Evolutionary conservation across 305 asterid genomes (phyloP).

Genomic region (Fraxinus latifolia): DNA sequence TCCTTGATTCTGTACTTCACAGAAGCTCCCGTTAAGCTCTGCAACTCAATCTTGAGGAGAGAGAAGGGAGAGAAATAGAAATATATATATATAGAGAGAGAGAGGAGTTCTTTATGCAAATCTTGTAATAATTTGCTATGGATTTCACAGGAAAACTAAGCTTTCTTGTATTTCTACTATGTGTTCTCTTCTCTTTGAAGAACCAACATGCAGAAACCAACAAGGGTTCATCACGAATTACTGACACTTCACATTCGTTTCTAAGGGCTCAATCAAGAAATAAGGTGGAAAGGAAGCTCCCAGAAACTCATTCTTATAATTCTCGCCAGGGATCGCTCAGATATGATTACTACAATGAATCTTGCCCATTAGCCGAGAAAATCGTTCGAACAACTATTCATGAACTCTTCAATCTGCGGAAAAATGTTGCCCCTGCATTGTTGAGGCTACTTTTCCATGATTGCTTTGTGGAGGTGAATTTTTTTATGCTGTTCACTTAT

Average conservation of each 20-base stretch:
- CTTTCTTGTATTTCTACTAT: conserved; percentile 42
- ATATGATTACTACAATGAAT: conserved; percentile 53
- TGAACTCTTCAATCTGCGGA: conserved; percentile 30
- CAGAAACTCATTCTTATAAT: not conserved
- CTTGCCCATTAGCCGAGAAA: conserved; percentile 59
- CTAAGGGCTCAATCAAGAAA: not conserved
- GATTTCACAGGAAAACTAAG: conserved; percentile 46
- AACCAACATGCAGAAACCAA: conserved; percentile 37
- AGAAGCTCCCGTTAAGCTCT: not conserved
- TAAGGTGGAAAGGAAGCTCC: conserved; percentile 18
- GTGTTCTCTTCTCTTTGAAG: conserved; percentile 52
- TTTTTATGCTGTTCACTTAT: not conserved
- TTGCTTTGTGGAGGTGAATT: conserved; percentile 57
- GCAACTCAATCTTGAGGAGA: not conserved
- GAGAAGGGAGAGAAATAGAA: not conserved
- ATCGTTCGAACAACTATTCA: conserved; percentile 49
- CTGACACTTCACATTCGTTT: conserved; percentile 3
- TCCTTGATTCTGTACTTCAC: not conserved
- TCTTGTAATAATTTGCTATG: conserved; percentile 28
- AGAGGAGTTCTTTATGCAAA: not conserved
- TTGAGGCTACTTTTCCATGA: conserved; percentile 69
- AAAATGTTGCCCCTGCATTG: conserved; percentile 53
- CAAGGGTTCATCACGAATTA: conserved; percentile 16
- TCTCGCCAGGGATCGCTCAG: conserved; percentile 25
- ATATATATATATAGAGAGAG: not conserved